Percentiles rank a stretch among this genome's conserved stretches.
These are phyloP conservation scores for Echium plantagineum DNA, from an alignment of 257 asterid species.

Conservation along the genomic window DNA sequence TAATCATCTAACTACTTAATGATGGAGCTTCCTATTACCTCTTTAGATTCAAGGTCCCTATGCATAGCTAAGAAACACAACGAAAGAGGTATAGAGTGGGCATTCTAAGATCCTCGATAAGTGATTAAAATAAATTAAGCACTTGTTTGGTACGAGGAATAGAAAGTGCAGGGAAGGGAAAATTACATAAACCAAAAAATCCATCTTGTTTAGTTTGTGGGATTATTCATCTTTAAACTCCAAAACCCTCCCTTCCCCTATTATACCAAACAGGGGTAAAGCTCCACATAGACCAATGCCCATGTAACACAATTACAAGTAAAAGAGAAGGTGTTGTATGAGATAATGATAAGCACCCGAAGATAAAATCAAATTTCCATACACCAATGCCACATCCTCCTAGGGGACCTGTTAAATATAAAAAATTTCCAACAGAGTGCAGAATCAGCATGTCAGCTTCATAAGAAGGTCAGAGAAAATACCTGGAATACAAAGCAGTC, in stretches of 20 bases:
- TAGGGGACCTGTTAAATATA: slow-evolving; percentile 54
- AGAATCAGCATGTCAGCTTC: slow-evolving; percentile 81
- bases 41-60: not conserved
- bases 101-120: too few relatives aligned
- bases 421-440: slow-evolving; percentile 48
- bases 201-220: too few relatives aligned
- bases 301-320: slow-evolving; percentile 9
- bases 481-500: slow-evolving; percentile 82
- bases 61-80: not conserved
- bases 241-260: too few relatives aligned
- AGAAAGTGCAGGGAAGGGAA: too few relatives aligned
- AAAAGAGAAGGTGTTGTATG: slow-evolving; percentile 6
- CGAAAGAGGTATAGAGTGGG: too few relatives aligned
- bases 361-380: slow-evolving; percentile 23
- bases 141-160: too few relatives aligned
- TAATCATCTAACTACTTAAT: not conserved
- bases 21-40: too few relatives aligned
- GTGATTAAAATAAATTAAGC: too few relatives aligned
- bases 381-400: slow-evolving; percentile 39
- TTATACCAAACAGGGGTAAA: not conserved
- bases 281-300: slow-evolving; percentile 3
- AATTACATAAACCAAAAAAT: too few relatives aligned
- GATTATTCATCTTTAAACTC: too few relatives aligned
- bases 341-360: slow-evolving; percentile 24
- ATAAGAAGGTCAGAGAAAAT: slow-evolving; percentile 92